Conservation (phyloP, 108 stramenopile genomes). For the Nannochloropsis salina region DNA sequence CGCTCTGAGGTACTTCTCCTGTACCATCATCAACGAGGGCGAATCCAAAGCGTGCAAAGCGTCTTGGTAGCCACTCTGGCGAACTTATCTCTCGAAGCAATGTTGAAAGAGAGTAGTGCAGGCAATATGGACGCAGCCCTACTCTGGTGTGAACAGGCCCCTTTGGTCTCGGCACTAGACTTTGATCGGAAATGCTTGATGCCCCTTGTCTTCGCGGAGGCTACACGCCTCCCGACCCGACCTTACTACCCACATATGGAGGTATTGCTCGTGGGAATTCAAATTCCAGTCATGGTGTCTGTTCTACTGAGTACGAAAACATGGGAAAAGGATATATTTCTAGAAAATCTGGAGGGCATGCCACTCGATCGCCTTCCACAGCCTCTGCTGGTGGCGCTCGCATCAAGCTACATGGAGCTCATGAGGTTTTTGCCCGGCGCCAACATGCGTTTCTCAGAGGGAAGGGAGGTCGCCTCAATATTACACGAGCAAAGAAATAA, state of each 20-base stretch:
- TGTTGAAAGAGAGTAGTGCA: not conserved
- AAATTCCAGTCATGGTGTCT: not conserved
- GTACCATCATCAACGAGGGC: not conserved
- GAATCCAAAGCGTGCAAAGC: not conserved
- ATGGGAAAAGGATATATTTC: not conserved
- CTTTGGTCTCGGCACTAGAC: constrained; percentile 19
- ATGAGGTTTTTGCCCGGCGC: not conserved
- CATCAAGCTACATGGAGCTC: constrained; percentile 4
- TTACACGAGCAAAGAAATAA: not conserved
- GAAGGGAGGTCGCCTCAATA: too few relatives aligned
- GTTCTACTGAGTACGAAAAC: not conserved
- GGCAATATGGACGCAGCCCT: constrained; percentile 13
- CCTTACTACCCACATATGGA: not conserved
- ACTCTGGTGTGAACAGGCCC: constrained; percentile 15
- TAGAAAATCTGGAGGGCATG: not conserved
- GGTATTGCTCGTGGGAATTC: not conserved
- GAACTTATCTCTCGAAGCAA: not conserved
- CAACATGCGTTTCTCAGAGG: not conserved
- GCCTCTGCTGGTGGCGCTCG: not conserved
- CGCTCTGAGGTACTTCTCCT: not conserved
- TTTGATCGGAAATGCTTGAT: not conserved
- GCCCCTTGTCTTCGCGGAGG: not conserved
- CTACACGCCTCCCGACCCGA: not conserved
- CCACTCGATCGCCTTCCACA: not conserved
- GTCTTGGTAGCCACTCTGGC: not conserved